Evolutionary conservation across 768 basidiomycete species (phyloP).

Genomic region (Mycena capillaripes): DNA sequence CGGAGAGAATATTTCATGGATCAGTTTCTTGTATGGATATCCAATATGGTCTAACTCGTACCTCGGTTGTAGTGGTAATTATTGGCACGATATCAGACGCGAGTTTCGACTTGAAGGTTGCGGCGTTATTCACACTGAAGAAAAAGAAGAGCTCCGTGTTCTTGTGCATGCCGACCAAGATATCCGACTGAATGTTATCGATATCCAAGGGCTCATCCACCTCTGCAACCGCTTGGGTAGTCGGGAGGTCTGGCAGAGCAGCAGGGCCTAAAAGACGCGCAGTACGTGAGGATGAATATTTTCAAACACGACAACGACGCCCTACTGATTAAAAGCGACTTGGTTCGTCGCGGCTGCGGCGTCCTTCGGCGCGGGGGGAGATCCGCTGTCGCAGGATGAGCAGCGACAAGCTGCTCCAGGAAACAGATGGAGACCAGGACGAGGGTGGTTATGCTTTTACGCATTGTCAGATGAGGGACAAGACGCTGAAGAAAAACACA

Average conservation of each 20-base stretch:
- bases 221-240: constrained; percentile 25
- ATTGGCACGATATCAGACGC: constrained; percentile 31
- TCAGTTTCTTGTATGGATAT: constrained; percentile 38
- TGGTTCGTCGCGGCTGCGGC: constrained; percentile 25
- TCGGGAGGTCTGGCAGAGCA: constrained; percentile 34
- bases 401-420: constrained; percentile 10
- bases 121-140: constrained; percentile 37
- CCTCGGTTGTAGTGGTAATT: constrained; percentile 39
- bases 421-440: constrained; percentile 15
- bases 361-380: constrained; percentile 10
- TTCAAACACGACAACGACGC: neutral
- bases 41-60: constrained; percentile 36
- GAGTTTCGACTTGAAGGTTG: constrained; percentile 38
- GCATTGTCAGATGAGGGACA: constrained; percentile 18
- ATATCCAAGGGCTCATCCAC: constrained; percentile 20
- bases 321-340: constrained; percentile 32
- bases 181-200: constrained; percentile 37
- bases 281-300: neutral
- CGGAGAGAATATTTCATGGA: constrained; percentile 36
- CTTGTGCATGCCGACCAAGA: constrained; percentile 41
- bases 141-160: constrained; percentile 44
- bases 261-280: constrained; percentile 23
- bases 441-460: constrained; percentile 10
- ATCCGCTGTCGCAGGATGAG: neutral
- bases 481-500: constrained; percentile 18